Evolutionary conservation across 225 moss, liverwort and hornwort genomes (phyloP), one percentile per base, ranked within the genome.

Genomic region (Pseudisothecium myosuroides): DNA sequence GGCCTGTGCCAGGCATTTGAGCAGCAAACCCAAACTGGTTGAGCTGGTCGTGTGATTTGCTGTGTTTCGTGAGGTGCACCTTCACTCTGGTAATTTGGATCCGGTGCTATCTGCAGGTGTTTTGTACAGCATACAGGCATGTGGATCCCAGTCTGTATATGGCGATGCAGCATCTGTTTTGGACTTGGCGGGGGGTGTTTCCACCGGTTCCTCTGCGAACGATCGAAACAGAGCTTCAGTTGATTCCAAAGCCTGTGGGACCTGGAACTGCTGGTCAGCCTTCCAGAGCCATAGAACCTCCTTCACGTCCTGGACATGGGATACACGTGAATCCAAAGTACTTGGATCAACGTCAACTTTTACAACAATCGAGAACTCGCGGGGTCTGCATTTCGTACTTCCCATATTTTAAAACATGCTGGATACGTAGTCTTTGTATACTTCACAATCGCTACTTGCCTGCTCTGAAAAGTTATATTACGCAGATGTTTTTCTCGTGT

Each of bases 281-380:
- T 83, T 86, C 92, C 66, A 93, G 96, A 89, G 86, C 92, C 63
- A 67, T 91, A 65, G 98, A 98, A n/a, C 84, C 94, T 67, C 75
- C 97, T 87, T 93, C 92, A 72, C 95, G 98, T 76, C 93, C 98
- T 89, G 98, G 96, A 60, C 98, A 99, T 91, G 96, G 97, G 67
- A 97, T 99, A 83, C 98, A 99, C 85, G 98, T 99, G 54, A 97
- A 99, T 92, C 98, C 98, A 77, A 99, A 99, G 90, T 97, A 97
- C 92, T 87, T 97, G 92, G 97, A 96, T 76, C 97, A 97, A 76
- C 95, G 95, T 80, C 98, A 97, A 91, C 93, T 97, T 71, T 94
- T 99, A 72, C 97, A 97, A 90, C 96, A 97, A 88, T 90, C 94
- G 68, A 90, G 92, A 92, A 92, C 95, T 88, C 96, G 95, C 93